A percentile compares a stretch with the other conserved stretches of the same genome.
Evolutionary conservation across 2,329 filamentous ascomycete species (phyloP).

Genomic region (Fusarium transvaalense): DNA sequence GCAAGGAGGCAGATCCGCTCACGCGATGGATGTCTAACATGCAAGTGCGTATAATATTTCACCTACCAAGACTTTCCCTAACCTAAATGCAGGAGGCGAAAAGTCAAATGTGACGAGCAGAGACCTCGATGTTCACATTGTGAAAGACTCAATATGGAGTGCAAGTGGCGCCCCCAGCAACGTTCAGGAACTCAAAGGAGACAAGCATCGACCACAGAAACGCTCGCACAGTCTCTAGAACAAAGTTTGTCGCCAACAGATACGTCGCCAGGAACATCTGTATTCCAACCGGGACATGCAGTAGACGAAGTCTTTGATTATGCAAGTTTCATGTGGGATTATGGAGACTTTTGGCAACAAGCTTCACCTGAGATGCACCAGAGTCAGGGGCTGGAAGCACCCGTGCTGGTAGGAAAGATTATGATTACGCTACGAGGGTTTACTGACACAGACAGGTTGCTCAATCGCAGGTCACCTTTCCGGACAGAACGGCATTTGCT

Average conservation of each 20-base stretch:
- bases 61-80: background rate
- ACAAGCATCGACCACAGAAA: slow-evolving; percentile 20
- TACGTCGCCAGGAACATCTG: slow-evolving; percentile 45
- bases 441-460: slow-evolving; percentile 26
- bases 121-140: slow-evolving; percentile 64
- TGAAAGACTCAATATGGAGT: slow-evolving; percentile 64
- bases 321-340: slow-evolving; percentile 63
- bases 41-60: slow-evolving; percentile 53
- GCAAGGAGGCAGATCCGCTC: slow-evolving; percentile 46
- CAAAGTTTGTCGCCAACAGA: slow-evolving; percentile 49
- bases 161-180: slow-evolving; percentile 60
- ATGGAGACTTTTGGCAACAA: slow-evolving; percentile 54
- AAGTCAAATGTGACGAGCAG: slow-evolving; percentile 65
- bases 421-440: too few relatives aligned
- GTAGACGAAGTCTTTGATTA: slow-evolving; percentile 62
- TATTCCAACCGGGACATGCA: slow-evolving; percentile 48
- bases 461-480: slow-evolving; percentile 44
- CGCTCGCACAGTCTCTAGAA: slow-evolving; percentile 19
- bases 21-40: slow-evolving; percentile 57
- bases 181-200: slow-evolving; percentile 42
- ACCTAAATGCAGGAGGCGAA: slow-evolving; percentile 55
- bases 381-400: slow-evolving; percentile 42
- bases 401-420: slow-evolving; percentile 36
- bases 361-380: slow-evolving; percentile 45
- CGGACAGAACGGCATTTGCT: slow-evolving; percentile 40